Conservation (phyloP, 352 stramenopile species). For the Blastocystis sp. region DNA sequence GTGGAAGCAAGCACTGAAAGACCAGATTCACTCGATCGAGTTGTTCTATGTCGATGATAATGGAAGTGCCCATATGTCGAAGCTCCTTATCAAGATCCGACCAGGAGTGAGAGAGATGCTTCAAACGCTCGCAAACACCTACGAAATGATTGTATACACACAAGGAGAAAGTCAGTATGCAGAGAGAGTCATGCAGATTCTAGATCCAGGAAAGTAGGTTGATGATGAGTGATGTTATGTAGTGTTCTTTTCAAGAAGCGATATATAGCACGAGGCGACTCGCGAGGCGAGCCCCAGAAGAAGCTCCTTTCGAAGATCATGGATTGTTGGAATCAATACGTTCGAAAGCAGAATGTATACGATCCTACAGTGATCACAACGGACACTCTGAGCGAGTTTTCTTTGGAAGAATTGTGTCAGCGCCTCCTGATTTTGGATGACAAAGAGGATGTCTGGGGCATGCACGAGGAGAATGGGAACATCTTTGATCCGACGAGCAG, state of each 20-base stretch:
- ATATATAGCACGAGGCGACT: constrained; percentile 8
- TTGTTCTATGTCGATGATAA: constrained; percentile 43
- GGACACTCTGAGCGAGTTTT: background rate
- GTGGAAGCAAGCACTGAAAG: background rate
- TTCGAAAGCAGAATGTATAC: background rate
- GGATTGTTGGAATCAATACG: constrained; percentile 30
- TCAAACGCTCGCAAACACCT: background rate
- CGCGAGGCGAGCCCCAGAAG: background rate
- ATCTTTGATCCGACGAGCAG: background rate
- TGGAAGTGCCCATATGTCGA: background rate
- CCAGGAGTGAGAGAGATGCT: background rate
- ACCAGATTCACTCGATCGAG: constrained; percentile 7
- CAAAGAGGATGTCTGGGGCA: constrained; percentile 43
- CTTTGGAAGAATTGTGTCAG: background rate
- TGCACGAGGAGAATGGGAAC: background rate
- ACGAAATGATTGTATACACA: constrained; percentile 51
- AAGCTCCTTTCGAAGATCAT: constrained; percentile 55
- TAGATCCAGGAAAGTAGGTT: background rate
- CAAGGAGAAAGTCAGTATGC: constrained; percentile 42
- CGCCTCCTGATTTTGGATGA: constrained; percentile 45
- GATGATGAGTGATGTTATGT: background rate
- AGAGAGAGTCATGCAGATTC: constrained; percentile 20
- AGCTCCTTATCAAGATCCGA: constrained; percentile 40
- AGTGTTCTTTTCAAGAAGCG: constrained; percentile 12
- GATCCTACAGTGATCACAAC: background rate